Base-by-base conservation (phyloP, 257 asterid genomes). In the Gynochthodes officinalis region DNA sequence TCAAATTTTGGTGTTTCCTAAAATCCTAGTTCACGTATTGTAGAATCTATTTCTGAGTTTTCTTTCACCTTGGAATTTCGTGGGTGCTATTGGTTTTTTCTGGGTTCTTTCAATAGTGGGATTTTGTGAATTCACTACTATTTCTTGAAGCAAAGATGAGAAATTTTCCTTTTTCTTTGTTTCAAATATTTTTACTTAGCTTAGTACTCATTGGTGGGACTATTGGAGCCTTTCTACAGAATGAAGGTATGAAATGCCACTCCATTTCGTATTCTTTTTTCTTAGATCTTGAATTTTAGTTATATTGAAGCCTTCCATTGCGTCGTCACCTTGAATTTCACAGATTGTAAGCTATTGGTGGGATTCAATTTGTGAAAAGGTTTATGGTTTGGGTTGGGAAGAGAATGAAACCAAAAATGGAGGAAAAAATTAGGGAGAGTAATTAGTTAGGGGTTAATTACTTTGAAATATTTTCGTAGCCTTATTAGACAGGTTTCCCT, bases 241-340 rank as follows among this genome's bases (percentile, higher is more conserved):
- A 77, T 73, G 98, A 95, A 88, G 93, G 99, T 84, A 76, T 67
- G 76, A 30, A 80, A 21, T 43, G 65, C 52, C 53, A 25, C 62
- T 72, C 73, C 44, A 4, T 25, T 35, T 13, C 67, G 15, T n/a
- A 28, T 60, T 49, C 10, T 43, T 39, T 48, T 71, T 77, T 55
- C 73, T 43, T 60, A 83, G 86, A 90, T 93, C 93, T 89, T 83
- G 87, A 70, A 50, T 77, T 69, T 27, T 16, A 54, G 50, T 19
- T 60, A 75, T 37, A 71, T 68, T 63, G n/a, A n/a, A n/a, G n/a
- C n/a, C n/a, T n/a, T n/a, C n/a, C n/a, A n/a, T n/a, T n/a, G n/a
- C n/a, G n/a, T n/a, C n/a, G n/a, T n/a, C n/a, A n/a, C n/a, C n/a
- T n/a, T n/a, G n/a, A n/a, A n/a, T n/a, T n/a, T n/a, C n/a, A n/a